phyloP scores from a whole-genome alignment of 257 asterid genomes.

The Scutellaria baicalensis region DNA sequence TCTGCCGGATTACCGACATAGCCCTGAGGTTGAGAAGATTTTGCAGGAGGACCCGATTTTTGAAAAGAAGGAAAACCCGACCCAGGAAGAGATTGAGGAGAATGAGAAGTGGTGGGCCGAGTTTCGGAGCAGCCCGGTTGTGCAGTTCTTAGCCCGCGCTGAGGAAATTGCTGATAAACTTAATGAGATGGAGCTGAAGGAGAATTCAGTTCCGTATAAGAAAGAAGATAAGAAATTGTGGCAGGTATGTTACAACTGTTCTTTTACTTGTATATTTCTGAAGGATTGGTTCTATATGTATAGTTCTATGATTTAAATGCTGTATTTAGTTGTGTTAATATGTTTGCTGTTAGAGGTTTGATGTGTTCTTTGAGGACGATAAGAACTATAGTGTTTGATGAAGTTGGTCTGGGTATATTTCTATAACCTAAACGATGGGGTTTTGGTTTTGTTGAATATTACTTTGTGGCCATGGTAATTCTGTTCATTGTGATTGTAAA shows the following conservation, averaged over 20 bases:
- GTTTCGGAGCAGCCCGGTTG: conserved; percentile 62
- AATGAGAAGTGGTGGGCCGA: conserved; percentile 76
- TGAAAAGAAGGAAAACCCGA: conserved; percentile 76
- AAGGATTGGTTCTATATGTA: background rate
- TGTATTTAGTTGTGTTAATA: background rate
- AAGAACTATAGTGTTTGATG: background rate
- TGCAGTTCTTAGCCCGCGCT: conserved; percentile 63
- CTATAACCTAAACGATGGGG: background rate
- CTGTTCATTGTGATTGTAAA: conserved; percentile 33
- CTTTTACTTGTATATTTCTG: background rate
- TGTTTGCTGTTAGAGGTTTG: background rate
- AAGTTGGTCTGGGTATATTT: background rate
- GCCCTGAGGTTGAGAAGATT: conserved; percentile 71
- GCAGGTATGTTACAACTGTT: conserved; percentile 43
- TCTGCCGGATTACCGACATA: conserved; percentile 64
- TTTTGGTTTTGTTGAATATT: background rate
- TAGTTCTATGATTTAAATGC: background rate
- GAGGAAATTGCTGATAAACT: conserved; percentile 77
- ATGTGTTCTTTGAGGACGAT: background rate
- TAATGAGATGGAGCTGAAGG: conserved; percentile 67
- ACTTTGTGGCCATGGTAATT: background rate
- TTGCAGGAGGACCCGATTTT: conserved; percentile 57
- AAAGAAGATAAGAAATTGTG: conserved; percentile 70
- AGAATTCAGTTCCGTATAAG: conserved; percentile 58
- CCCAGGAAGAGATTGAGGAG: conserved; percentile 70